Conservation (phyloP, 2,329 filamentous ascomycete species). For the Epichloe typhina region DNA sequence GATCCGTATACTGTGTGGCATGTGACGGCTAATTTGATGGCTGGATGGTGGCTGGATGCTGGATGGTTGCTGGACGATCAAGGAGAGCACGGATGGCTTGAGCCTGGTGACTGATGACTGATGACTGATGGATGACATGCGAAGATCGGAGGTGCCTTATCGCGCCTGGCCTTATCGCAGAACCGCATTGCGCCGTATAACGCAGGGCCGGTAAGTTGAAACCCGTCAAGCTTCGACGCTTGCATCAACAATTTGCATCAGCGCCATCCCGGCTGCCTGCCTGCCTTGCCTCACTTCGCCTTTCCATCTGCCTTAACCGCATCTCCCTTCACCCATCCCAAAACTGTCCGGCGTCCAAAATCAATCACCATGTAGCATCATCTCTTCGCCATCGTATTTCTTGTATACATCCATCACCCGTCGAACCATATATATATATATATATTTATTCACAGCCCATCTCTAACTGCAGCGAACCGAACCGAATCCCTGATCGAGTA, state of each 20-base stretch:
- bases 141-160: neutral
- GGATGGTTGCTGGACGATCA: neutral
- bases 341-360: neutral
- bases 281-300: neutral
- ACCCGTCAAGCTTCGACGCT: no score
- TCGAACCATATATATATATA: neutral
- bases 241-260: neutral
- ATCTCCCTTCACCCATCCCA: neutral
- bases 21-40: neutral
- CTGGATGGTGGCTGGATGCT: neutral
- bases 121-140: neutral
- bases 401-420: neutral
- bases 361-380: constrained; percentile 5
- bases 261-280: neutral
- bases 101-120: neutral
- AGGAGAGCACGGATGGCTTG: no score
- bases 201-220: no score
- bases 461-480: neutral
- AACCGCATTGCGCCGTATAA: neutral
- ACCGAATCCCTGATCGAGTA: neutral
- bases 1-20: neutral
- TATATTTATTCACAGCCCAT: neutral
- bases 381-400: neutral
- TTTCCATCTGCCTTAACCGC: neutral
- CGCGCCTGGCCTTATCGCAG: neutral